These are phyloP conservation scores for Cladosporium austrohemisphaericum DNA, from an alignment of 2,329 filamentous ascomycete species.

Conservation along the genomic window DNA sequence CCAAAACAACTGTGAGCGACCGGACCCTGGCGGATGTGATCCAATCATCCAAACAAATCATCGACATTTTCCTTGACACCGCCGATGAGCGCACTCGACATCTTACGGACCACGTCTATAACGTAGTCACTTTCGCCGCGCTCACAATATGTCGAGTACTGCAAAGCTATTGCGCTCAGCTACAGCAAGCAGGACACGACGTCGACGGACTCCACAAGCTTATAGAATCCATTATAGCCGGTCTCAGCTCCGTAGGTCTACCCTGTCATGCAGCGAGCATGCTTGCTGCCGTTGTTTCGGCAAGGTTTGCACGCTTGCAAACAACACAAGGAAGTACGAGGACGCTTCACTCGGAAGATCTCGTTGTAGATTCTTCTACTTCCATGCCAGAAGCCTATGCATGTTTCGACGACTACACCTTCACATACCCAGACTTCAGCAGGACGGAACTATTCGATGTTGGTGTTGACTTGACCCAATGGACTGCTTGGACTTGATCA, in stretches of 20 bases:
- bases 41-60: conserved; percentile 38
- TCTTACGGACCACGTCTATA: conserved; percentile 47
- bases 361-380: neutral
- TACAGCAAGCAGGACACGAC: neutral
- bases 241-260: neutral
- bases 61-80: conserved; percentile 42
- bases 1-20: neutral
- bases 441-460: neutral
- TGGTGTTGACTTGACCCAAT: neutral
- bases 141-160: conserved; percentile 39
- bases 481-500: neutral
- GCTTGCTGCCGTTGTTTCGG: neutral
- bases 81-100: conserved; percentile 44
- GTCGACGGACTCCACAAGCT: neutral
- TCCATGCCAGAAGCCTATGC: neutral
- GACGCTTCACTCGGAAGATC: neutral
- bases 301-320: neutral
- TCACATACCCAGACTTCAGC: neutral
- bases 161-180: conserved; percentile 14
- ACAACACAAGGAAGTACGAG: neutral
- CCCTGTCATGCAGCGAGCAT: conserved; percentile 1
- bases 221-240: neutral
- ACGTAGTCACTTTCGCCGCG: conserved; percentile 46
- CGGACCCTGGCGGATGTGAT: conserved; percentile 38
- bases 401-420: neutral